phyloP scores from a whole-genome alignment of 2,329 filamentous ascomycete genomes.

The Herpotrichia juniperi region DNA sequence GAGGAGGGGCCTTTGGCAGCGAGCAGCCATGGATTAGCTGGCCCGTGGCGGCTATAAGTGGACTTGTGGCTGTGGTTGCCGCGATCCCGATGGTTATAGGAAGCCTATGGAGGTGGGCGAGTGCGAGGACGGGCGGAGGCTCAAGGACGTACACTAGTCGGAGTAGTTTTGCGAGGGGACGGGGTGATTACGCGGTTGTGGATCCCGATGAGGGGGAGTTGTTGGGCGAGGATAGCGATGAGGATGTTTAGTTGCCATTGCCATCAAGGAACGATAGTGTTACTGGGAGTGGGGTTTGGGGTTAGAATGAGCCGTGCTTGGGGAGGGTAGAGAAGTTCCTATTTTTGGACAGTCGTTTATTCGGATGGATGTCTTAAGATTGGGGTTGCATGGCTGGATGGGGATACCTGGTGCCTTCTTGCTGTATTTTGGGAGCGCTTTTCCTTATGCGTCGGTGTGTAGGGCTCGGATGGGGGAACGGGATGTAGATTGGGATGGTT shows the following conservation, averaged over 20 bases:
- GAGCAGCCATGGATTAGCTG: constrained; percentile 81
- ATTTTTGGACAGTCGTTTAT: no score
- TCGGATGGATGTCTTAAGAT: no score
- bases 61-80: constrained; percentile 61
- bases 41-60: constrained; percentile 61
- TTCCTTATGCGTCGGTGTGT: no score
- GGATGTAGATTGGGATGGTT: constrained; percentile 2
- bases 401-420: not conserved
- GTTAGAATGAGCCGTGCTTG: no score
- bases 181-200: constrained; percentile 86
- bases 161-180: constrained; percentile 84
- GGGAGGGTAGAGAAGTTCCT: no score
- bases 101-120: constrained; percentile 72
- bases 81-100: constrained; percentile 70
- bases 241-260: constrained; percentile 67
- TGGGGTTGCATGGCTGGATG: no score
- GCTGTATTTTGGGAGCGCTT: no score
- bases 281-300: constrained; percentile 3
- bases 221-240: constrained; percentile 90
- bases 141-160: constrained; percentile 85
- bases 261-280: not conserved
- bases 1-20: constrained; percentile 60
- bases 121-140: no score
- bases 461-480: not conserved
- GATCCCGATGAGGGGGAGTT: constrained; percentile 95